Conservation (phyloP, 352 stramenopile species). For the Phytophthora uliginosa region DNA sequence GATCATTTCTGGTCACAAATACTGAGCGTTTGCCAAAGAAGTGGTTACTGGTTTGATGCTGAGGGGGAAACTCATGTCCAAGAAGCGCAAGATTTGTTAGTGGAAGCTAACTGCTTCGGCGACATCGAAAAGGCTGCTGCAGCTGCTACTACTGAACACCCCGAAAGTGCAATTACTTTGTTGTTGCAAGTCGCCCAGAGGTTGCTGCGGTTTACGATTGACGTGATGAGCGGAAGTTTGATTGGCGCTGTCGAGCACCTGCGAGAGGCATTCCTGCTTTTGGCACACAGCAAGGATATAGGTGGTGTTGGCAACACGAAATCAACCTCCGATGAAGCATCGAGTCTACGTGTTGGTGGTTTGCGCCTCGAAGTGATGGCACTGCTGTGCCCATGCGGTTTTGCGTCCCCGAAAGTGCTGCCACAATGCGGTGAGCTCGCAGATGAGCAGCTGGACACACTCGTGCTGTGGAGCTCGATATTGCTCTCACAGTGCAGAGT, state of each 20-base stretch:
- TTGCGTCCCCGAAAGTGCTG: slow-evolving; percentile 35
- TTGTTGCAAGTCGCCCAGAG: slow-evolving; percentile 29
- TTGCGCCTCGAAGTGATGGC: slow-evolving; percentile 38
- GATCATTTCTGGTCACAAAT: slow-evolving; percentile 42
- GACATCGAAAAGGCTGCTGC: slow-evolving; percentile 30
- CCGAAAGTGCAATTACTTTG: not conserved
- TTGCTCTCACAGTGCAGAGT: slow-evolving; percentile 58
- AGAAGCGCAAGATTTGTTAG: slow-evolving; percentile 57
- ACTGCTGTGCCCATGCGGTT: slow-evolving; percentile 50
- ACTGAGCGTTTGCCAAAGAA: slow-evolving; percentile 38
- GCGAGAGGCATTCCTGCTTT: slow-evolving; percentile 28
- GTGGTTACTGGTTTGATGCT: slow-evolving; percentile 59
- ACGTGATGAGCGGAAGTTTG: slow-evolving; percentile 59
- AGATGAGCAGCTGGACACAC: slow-evolving; percentile 58
- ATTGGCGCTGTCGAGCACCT: slow-evolving; percentile 66
- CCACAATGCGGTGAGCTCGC: slow-evolving; percentile 59
- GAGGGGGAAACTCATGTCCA: slow-evolving; percentile 35
- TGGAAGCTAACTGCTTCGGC: slow-evolving; percentile 39
- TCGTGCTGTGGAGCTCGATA: slow-evolving; percentile 48
- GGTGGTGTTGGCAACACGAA: not conserved
- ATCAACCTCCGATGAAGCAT: not conserved
- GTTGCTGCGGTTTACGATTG: slow-evolving; percentile 63
- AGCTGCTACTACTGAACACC: not conserved
- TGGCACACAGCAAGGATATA: slow-evolving; percentile 2
- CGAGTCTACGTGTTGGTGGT: not conserved